Conservation (phyloP, 2,329 filamentous ascomycete genomes). For the Fusarium longipes region DNA sequence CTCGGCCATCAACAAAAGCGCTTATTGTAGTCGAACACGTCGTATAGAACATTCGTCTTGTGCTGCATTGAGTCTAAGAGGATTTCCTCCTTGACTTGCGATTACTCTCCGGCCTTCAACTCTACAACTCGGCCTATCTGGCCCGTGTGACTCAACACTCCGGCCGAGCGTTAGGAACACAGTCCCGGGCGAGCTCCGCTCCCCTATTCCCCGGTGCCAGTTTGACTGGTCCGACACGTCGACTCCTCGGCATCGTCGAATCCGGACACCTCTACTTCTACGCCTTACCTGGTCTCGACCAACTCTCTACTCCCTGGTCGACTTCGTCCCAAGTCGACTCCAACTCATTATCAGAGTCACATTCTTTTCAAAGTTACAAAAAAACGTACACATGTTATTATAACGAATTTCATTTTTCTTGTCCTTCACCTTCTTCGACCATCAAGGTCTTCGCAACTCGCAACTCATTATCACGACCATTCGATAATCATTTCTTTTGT, state of each 20-base stretch:
- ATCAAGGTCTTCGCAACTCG: conserved; percentile 46
- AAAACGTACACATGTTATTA: conserved; percentile 56
- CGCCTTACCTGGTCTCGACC: conserved; percentile 24
- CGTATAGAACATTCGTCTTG: conserved; percentile 28
- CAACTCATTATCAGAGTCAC: conserved; percentile 45
- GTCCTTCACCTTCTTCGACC: conserved; percentile 48
- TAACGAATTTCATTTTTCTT: conserved; percentile 56
- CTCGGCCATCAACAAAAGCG: conserved; percentile 30
- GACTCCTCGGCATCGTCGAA: conserved; percentile 47
- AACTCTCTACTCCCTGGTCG: conserved; percentile 34
- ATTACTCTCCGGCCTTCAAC: conserved; percentile 18
- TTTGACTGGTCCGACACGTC: conserved; percentile 47
- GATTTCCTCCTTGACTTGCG: conserved; percentile 34
- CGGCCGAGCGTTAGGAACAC: conserved; percentile 41
- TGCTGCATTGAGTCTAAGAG: conserved; percentile 45
- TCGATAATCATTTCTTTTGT: conserved; percentile 54
- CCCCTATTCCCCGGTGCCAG: conserved; percentile 46
- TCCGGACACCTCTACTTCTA: conserved; percentile 30
- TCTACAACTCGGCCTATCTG: conserved; percentile 30
- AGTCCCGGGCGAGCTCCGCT: conserved; percentile 48
- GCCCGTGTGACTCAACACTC: conserved; percentile 43
- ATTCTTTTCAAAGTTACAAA: conserved; percentile 44
- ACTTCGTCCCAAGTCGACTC: conserved; percentile 47
- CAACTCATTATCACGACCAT: conserved; percentile 48
- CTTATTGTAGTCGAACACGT: conserved; percentile 9